phyloP scores from a whole-genome alignment of 164 flowering plant genomes.

The Cinnamomum chago region DNA sequence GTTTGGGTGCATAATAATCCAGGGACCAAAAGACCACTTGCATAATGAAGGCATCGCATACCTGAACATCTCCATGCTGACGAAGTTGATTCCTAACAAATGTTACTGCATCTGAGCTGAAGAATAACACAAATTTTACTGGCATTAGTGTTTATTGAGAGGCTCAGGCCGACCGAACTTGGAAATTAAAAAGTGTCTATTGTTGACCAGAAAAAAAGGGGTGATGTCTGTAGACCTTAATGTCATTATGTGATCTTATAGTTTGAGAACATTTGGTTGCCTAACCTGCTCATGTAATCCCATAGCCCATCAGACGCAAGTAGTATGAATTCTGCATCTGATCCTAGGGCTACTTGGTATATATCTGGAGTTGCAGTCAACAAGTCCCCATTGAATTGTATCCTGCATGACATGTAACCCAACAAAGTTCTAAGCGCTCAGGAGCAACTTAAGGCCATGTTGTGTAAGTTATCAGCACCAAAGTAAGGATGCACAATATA shows the following conservation, averaged over 20 bases:
- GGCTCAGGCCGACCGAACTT: no score
- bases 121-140: background rate
- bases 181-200: no score
- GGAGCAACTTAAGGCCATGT: slow-evolving; percentile 2
- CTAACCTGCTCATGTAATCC: slow-evolving; percentile 92
- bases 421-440: background rate
- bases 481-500: background rate
- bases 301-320: slow-evolving; percentile 97
- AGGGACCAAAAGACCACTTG: background rate
- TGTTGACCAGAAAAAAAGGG: no score
- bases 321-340: slow-evolving; percentile 76
- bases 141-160: no score
- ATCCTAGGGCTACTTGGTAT: slow-evolving; percentile 52
- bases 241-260: background rate
- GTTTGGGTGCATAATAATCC: background rate
- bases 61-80: slow-evolving; percentile 90
- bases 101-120: slow-evolving; percentile 57
- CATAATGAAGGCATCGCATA: slow-evolving; percentile 12
- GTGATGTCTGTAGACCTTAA: no score
- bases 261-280: background rate
- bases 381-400: slow-evolving; percentile 66
- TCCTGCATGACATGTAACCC: slow-evolving; percentile 36
- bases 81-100: slow-evolving; percentile 83
- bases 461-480: background rate
- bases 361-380: slow-evolving; percentile 76